phyloP scores from a whole-genome alignment of 306 rosid genomes.

The Fragaria nilgerrensis region DNA sequence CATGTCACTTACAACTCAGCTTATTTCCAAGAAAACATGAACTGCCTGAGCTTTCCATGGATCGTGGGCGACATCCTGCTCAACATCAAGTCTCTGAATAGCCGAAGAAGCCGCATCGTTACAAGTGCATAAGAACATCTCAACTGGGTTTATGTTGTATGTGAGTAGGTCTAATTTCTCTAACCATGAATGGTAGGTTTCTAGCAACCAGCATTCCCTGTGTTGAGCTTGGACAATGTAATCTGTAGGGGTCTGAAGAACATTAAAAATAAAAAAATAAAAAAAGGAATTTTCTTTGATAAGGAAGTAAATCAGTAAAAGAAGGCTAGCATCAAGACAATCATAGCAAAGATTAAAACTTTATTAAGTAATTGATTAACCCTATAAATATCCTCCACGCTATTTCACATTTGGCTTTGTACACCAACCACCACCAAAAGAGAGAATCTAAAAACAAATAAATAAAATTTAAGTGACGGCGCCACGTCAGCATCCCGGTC shows the following conservation, averaged over 20 bases:
- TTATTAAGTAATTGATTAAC: background rate
- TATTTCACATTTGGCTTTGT: conserved; percentile 3
- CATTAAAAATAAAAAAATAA: background rate
- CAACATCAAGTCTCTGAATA: conserved; percentile 47
- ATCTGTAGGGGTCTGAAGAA: background rate
- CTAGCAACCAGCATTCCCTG: background rate
- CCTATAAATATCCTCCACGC: background rate
- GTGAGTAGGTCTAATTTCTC: background rate
- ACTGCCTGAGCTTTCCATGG: conserved; percentile 86
- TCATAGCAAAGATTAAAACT: background rate
- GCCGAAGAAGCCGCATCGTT: conserved; percentile 1
- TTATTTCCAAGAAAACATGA: conserved; percentile 32
- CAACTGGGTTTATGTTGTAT: background rate
- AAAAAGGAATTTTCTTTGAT: background rate
- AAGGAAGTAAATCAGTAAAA: background rate
- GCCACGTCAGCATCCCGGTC: conserved; percentile 31
- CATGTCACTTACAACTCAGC: conserved; percentile 68
- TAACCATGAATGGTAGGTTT: background rate
- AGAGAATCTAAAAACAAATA: background rate
- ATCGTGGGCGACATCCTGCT: conserved; percentile 63
- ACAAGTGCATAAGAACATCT: background rate
- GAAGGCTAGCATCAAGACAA: background rate
- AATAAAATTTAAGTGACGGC: conserved; percentile 17
- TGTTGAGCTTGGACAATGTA: background rate
- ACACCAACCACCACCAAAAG: background rate